Evolutionary conservation across 306 rosid genomes (phyloP).

Genomic region (Mimosa pudica): DNA sequence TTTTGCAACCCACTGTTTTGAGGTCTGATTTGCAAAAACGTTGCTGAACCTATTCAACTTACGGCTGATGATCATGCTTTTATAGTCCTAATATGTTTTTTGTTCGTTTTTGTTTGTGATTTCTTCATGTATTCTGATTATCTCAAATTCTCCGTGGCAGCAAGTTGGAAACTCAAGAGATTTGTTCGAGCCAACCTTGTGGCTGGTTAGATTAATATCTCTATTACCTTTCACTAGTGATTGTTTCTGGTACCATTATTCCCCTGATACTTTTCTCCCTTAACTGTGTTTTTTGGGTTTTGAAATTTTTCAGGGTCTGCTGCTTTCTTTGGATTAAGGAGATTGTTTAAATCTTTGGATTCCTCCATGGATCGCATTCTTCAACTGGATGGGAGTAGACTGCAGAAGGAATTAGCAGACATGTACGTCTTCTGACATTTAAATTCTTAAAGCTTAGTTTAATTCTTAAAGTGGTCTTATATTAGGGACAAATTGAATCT

Average conservation of each 20-base stretch:
- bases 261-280: slow-evolving; percentile 19
- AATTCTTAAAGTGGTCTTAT: neutral
- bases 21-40: neutral
- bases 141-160: slow-evolving; percentile 54
- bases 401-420: slow-evolving; percentile 78
- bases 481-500: too few relatives aligned
- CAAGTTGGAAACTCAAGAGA: slow-evolving; percentile 50
- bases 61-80: neutral
- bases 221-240: neutral
- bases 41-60: neutral
- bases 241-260: slow-evolving; percentile 10
- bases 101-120: neutral
- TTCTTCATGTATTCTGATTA: slow-evolving; percentile 30
- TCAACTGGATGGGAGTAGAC: slow-evolving; percentile 63
- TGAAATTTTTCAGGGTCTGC: slow-evolving; percentile 61
- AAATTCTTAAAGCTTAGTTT: slow-evolving; percentile 17
- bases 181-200: slow-evolving; percentile 42
- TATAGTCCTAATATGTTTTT: neutral
- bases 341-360: slow-evolving; percentile 43
- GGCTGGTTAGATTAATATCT: slow-evolving; percentile 51
- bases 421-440: slow-evolving; percentile 56
- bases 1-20: neutral
- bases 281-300: slow-evolving; percentile 27
- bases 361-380: slow-evolving; percentile 63
- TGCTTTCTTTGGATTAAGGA: slow-evolving; percentile 51